These are phyloP conservation scores for Wickerhamiella nectarea DNA, from an alignment of 805 yeast species.

Conservation along the genomic window DNA sequence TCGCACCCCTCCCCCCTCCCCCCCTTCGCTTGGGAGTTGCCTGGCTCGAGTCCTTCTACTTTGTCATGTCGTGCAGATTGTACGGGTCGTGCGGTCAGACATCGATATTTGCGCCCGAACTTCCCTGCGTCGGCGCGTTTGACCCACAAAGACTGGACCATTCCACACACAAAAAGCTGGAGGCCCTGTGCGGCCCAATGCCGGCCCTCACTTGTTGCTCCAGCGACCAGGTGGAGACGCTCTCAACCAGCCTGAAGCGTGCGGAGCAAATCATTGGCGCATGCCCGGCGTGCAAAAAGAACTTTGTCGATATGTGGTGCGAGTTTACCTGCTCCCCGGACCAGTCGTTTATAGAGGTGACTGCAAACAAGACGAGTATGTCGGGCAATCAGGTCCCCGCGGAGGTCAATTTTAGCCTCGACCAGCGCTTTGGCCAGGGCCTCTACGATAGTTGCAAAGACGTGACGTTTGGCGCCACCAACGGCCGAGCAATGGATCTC, in stretches of 20 bases:
- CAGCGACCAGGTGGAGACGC: constrained; percentile 37
- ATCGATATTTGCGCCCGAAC: constrained; percentile 57
- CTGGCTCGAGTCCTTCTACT: not conserved
- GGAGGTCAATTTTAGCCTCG: constrained; percentile 53
- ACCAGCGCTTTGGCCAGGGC: constrained; percentile 41
- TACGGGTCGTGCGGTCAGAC: constrained; percentile 56
- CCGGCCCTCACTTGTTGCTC: constrained; percentile 54
- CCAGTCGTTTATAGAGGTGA: constrained; percentile 67
- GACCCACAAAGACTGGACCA: constrained; percentile 35
- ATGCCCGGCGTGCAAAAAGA: constrained; percentile 85
- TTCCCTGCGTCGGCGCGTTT: constrained; percentile 61
- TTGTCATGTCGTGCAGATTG: constrained; percentile 20
- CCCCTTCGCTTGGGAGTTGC: no score
- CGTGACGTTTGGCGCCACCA: constrained; percentile 85
- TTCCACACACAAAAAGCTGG: constrained; percentile 34
- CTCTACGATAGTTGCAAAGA: constrained; percentile 78
- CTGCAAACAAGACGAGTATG: constrained; percentile 35
- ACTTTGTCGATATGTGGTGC: constrained; percentile 70
- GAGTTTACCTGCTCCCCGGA: constrained; percentile 81
- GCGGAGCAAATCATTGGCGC: constrained; percentile 74
- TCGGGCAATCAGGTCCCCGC: constrained; percentile 48
- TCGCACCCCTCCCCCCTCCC: not conserved
- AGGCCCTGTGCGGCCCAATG: constrained; percentile 61
- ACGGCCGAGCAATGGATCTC: constrained; percentile 91
- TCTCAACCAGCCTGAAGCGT: constrained; percentile 50